Evolutionary conservation across 2,329 filamentous ascomycete genomes (phyloP).

Genomic region (Fusarium sp.): DNA sequence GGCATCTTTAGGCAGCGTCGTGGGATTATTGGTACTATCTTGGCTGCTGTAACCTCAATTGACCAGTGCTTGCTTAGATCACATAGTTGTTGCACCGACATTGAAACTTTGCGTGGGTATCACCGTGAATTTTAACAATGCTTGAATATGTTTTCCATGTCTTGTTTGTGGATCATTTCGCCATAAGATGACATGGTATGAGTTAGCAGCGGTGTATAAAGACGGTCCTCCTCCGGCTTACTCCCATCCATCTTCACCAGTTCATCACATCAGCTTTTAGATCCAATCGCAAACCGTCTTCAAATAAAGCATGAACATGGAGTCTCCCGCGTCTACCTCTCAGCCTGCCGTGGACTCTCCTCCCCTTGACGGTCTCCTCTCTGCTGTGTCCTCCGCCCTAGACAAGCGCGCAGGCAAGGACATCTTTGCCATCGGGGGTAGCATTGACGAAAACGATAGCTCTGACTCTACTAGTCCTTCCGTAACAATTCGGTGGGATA

Average conservation of each 20-base stretch:
- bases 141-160: rapidly evolving
- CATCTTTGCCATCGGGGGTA: constrained; percentile 19
- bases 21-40: background rate
- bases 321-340: background rate
- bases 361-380: background rate
- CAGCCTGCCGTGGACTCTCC: rapidly evolving
- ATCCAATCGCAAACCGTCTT: no score
- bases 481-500: constrained; percentile 1
- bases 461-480: rapidly evolving
- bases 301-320: no score
- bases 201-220: background rate
- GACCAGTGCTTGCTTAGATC: background rate
- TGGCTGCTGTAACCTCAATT: background rate
- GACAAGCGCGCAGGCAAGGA: background rate
- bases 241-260: background rate
- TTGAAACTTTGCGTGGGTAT: background rate
- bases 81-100: background rate
- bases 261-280: background rate
- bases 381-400: background rate
- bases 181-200: no score
- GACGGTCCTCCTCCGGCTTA: background rate
- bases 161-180: rapidly evolving
- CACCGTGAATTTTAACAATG: background rate
- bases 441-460: background rate
- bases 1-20: background rate